A percentile compares a stretch with the other conserved stretches of the same genome.
Conservation (phyloP, 306 rosid genomes). For the Dicorynia guianensis region DNA sequence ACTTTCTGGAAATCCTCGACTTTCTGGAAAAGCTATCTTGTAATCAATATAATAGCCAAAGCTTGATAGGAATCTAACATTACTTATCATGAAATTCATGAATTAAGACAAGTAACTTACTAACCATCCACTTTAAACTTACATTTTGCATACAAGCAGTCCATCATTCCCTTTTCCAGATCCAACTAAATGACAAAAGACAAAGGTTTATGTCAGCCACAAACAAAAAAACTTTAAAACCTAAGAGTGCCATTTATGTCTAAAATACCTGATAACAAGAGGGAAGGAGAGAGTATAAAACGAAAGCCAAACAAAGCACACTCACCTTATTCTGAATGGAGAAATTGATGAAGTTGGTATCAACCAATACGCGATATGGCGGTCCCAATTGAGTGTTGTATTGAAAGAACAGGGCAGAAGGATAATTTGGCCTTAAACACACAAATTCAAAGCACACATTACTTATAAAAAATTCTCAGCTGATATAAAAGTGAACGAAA, state of each 20-base stretch:
- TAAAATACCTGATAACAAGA: neutral
- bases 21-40: neutral
- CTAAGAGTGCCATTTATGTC: neutral
- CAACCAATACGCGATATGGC: conserved; percentile 87
- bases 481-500: neutral
- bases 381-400: conserved; percentile 90
- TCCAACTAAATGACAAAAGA: conserved; percentile 66
- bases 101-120: conserved; percentile 11
- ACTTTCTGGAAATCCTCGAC: neutral
- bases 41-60: neutral
- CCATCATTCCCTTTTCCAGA: conserved; percentile 95
- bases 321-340: conserved; percentile 92
- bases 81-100: conserved; percentile 12
- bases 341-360: conserved; percentile 96
- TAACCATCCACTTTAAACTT: conserved; percentile 47
- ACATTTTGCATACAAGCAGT: conserved; percentile 96
- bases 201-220: conserved; percentile 30
- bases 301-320: conserved; percentile 1
- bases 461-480: neutral
- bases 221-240: conserved; percentile 14
- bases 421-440: conserved; percentile 66
- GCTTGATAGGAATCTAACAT: neutral
- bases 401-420: conserved; percentile 86
- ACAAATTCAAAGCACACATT: conserved; percentile 31
- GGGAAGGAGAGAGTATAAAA: neutral